phyloP scores from a whole-genome alignment of 1,139 yeast genomes.

The Protomyces inundatus region DNA sequence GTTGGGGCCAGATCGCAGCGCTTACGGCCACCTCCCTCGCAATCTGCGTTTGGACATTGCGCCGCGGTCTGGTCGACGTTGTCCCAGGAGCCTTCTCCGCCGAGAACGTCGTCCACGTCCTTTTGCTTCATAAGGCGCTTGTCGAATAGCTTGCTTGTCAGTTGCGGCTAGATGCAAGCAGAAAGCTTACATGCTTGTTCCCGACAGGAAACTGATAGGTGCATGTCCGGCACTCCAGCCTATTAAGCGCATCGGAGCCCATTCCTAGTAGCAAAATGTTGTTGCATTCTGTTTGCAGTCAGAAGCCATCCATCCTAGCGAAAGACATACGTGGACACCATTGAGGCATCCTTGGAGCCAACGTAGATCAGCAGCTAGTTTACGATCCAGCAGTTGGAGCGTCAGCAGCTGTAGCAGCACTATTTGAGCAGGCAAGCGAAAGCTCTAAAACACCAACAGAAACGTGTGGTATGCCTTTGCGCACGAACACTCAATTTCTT shows the following conservation, averaged over 20 bases:
- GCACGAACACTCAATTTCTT: too few relatives aligned
- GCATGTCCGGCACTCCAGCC: constrained; percentile 29
- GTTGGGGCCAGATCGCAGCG: too few relatives aligned
- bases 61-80: constrained; percentile 69
- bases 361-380: background rate
- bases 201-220: constrained; percentile 30
- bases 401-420: background rate
- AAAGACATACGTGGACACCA: background rate
- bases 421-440: background rate
- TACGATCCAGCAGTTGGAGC: background rate
- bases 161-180: background rate
- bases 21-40: constrained; percentile 54
- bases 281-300: background rate
- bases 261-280: background rate
- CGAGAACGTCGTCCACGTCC: constrained; percentile 91
- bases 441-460: background rate
- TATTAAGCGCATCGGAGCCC: constrained; percentile 11
- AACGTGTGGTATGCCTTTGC: too few relatives aligned
- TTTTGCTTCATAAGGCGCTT: constrained; percentile 76
- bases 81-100: constrained; percentile 98
- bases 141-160: constrained; percentile 53
- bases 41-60: constrained; percentile 80
- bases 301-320: background rate
- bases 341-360: background rate
- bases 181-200: constrained; percentile 15